Base-by-base conservation (phyloP, 345 rosid genomes). In the Nasturtium officinale region DNA sequence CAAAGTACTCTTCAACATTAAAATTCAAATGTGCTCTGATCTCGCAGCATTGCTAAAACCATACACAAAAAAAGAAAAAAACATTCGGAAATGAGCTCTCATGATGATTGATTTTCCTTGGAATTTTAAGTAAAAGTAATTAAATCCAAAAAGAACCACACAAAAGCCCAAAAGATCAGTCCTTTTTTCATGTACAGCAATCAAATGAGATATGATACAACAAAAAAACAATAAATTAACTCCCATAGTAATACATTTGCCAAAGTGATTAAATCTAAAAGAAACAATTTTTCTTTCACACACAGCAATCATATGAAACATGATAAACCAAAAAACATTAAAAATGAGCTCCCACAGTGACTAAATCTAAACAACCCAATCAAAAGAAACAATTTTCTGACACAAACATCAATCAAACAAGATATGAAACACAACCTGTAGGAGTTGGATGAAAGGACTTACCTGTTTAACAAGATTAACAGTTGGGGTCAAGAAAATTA, bases 391-490 rank as follows among this genome's bases (percentile, higher is more conserved):
- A 62, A 7, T 40, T 52, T 40, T 61, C 40, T 30, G 21, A 20
- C 16, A 30, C 45, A 72, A 4, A 52, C 25, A 72, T 17, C 16
- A 37, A 51, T 43, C 35, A 45, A 56, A 32, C 21, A 11, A 55
- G 7, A 15, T 48, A 65, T 48, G 20, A 16, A 30, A 18, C 23
- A 9, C 13, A 48, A 48, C 3, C 26, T 9, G 25, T 50, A 43
- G 8, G 48, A 43, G 17, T 43, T 21, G 3, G 15, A 21, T 20
- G 15, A 21, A 50, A 10, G 2, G 28, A 11, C 76, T 67, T 79
- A 71, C 99, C 96, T 88, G 96, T 65, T 81, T 80, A 63, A 90
- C 96, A 65, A 88, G 89, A 82, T 81, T 84, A 40, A 88, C 96
- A 25, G 96, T 85, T 5, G 97, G 97, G 2, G 92, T 87, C 82